These are phyloP conservation scores for Ocimum tenuiflorum DNA, from an alignment of 257 asterid genomes.

Conservation along the genomic window DNA sequence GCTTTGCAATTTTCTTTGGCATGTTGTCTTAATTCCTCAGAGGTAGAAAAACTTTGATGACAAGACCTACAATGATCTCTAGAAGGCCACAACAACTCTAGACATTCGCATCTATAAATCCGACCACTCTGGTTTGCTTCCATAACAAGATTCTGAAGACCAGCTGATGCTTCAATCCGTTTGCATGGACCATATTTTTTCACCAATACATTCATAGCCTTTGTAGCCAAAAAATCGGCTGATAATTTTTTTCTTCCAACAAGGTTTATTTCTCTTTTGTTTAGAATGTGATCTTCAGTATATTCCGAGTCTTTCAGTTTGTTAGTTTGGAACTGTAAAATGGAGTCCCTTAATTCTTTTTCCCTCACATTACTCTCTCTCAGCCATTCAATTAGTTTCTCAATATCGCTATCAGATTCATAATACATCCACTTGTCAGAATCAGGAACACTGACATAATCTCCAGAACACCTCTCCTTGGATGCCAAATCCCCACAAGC, in stretches of 20 bases:
- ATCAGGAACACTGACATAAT: conserved; percentile 37
- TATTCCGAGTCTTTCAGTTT: conserved; percentile 35
- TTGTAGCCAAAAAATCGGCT: conserved; percentile 41
- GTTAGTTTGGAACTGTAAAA: conserved; percentile 45
- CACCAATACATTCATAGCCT: conserved; percentile 54
- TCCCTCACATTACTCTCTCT: conserved; percentile 57
- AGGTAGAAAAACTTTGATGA: conserved; percentile 52
- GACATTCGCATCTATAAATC: conserved; percentile 71
- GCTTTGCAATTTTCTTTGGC: conserved; percentile 44
- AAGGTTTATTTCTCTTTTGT: conserved; percentile 21
- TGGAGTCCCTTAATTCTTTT: conserved; percentile 70
- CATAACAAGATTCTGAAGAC: conserved; percentile 24
- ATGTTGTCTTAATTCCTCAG: conserved; percentile 52
- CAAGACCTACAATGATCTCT: conserved; percentile 66
- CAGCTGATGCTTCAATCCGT: conserved; percentile 26
- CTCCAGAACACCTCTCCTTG: conserved; percentile 37
- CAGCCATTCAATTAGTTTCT: conserved; percentile 69
- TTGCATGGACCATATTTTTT: conserved; percentile 41
- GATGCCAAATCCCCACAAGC: conserved; percentile 45
- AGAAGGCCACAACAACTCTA: conserved; percentile 67
- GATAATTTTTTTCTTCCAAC: conserved; percentile 22
- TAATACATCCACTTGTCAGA: conserved; percentile 64
- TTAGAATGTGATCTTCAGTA: conserved; percentile 32
- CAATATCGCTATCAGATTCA: conserved; percentile 55
- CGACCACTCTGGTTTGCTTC: conserved; percentile 28